Conservation (phyloP, 805 yeast genomes). For the Cyberlindnera misumaiensis region DNA sequence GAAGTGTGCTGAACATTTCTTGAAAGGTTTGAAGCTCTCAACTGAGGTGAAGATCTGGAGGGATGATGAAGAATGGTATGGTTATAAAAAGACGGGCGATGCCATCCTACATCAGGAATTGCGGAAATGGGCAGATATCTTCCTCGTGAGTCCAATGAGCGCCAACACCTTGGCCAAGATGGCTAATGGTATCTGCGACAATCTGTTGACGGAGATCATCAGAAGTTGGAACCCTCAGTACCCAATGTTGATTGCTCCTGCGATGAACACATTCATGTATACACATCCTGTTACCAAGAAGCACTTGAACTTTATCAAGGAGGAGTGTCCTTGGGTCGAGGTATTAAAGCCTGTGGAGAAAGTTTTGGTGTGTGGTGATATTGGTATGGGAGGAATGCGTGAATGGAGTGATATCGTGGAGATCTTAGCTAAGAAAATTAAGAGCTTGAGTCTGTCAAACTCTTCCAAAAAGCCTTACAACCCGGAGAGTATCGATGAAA, state of each 20-base stretch:
- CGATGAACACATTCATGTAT: slow-evolving; percentile 83
- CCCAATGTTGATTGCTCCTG: slow-evolving; percentile 74
- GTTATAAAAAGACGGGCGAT: slow-evolving; percentile 49
- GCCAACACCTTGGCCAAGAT: slow-evolving; percentile 76
- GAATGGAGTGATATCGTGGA: slow-evolving; percentile 81
- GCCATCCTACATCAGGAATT: slow-evolving; percentile 74
- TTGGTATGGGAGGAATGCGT: slow-evolving; percentile 91
- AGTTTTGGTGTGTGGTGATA: slow-evolving; percentile 74
- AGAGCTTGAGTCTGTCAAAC: slow-evolving; percentile 5
- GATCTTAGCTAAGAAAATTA: slow-evolving; percentile 32
- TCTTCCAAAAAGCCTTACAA: slow-evolving; percentile 22
- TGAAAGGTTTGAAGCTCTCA: slow-evolving; percentile 55
- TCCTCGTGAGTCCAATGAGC: slow-evolving; percentile 68
- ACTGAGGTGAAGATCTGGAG: slow-evolving; percentile 79
- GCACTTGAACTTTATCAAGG: slow-evolving; percentile 54
- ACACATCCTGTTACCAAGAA: slow-evolving; percentile 73
- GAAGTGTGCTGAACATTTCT: slow-evolving; percentile 64
- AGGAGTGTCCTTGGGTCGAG: slow-evolving; percentile 71
- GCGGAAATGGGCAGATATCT: slow-evolving; percentile 79
- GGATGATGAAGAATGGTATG: slow-evolving; percentile 74
- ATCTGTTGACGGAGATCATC: slow-evolving; percentile 63
- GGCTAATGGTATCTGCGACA: slow-evolving; percentile 72
- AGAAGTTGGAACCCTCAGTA: slow-evolving; percentile 74
- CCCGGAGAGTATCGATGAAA: slow-evolving; percentile 41
- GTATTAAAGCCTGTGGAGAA: slow-evolving; percentile 76